Evolutionary conservation across 805 yeast genomes (phyloP), one percentile per base, ranked within the genome.

Genomic region (Ogataea populi-albae): DNA sequence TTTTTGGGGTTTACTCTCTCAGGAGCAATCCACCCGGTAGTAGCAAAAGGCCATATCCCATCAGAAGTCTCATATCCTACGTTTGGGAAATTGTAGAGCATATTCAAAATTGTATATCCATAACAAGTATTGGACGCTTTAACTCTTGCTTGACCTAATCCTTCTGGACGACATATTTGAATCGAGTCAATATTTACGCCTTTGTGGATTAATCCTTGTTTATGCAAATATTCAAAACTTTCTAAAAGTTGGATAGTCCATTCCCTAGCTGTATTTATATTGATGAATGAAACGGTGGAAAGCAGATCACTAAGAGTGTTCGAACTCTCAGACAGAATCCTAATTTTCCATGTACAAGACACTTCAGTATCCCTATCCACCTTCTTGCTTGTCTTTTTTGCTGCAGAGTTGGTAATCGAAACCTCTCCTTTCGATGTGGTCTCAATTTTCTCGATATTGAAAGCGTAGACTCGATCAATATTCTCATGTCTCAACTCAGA

Each of bases 211-310:
- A 86, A 62, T 1, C 98, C 97, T n/a, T 74, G 66, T 52, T 86
- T 88, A 57, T 93, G 97, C 9, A 93, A 57, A 34, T 75, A 75
- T 50, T 93, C 97, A 6, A 93, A 59, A 2, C 88, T 89, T 43
- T 93, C 96, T 23, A 93, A 64, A 4, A 93, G 49, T 54, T 89
- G 93, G 32, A 89, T 81, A 24, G 88, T 71, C 97, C 97, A 93
- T 5, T 81, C 71, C 45, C 98, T 74, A 0, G 95, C 95, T 2
- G 85, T 71, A 4, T 83, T 77, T 50, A 89, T 65, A 49, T 77
- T 81, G 6, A 87, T 73, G 30, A 73, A 72, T 3, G 78, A 81
- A 1, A 86, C 78, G 0, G 87, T 75, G 10, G 78, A 72, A 9
- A 91, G 62, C 6, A 91, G 57, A 32, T 81, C 88, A 24, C 76